Base-by-base conservation (phyloP, 106 monocot genomes). In the Acanthochlamys bracteata region DNA sequence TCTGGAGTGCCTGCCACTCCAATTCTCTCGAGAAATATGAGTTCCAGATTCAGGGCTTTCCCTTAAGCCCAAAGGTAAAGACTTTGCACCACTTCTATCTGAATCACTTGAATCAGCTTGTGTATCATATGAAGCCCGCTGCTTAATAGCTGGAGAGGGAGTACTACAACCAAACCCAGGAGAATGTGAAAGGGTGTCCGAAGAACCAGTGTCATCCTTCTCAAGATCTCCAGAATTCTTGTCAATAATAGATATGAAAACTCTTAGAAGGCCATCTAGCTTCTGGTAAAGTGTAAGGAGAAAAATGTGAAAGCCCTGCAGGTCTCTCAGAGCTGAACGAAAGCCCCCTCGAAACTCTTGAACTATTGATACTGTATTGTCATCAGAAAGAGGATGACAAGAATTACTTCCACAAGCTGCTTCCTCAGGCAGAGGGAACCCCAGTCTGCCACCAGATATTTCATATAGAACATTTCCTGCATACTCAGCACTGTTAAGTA, bases 271-370 rank as follows among this genome's bases (percentile, higher is more conserved):
- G 7, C 80, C 90, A 63, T 98, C 96, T 39, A 84, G 68, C 59
- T 93, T 93, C 52, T 93, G 93, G 78, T 88, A 74, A n/a, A 93
- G 80, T 3, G 82, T 73, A 25, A 88, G 74, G 19, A 93, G 82
- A 71, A 93, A 93, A 46, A 93, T 24, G 74, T 88, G 79, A 43
- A 93, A 85, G 17, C 88, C 78, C 66, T 93, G 85, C 63, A 93
- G 65, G 54, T 89, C 82, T 73, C 88, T 85, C 14, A 89, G 61
- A 39, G 88, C 93, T 17, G 78, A 72, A 68, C 93, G 79, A 71
- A 93, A 93, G 75, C 88, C 85, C 7, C 78, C 84, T 61, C 85
- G 76, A 46, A 93, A 93, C 61, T 89, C 84, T 22, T 88, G 82
- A 63, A 93, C 82, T 53, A 70, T 65, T 10, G 49, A 64, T 25